These are phyloP conservation scores for Pseudonitzschia pungens DNA, from an alignment of 108 stramenopile genomes.

Conservation along the genomic window DNA sequence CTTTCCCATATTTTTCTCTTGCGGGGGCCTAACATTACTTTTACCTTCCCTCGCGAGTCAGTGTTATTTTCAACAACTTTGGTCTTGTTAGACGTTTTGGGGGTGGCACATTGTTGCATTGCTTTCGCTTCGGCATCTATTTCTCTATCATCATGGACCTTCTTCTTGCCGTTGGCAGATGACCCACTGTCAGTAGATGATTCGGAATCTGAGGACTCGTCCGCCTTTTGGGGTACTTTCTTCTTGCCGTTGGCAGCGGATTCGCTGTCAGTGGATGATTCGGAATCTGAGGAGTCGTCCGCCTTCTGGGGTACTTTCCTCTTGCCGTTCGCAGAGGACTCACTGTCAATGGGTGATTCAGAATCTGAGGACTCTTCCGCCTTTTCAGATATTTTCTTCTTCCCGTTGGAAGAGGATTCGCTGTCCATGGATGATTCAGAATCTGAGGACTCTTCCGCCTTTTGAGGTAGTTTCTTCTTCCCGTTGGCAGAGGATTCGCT, in stretches of 20 bases:
- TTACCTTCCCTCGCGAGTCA: constrained; percentile 52
- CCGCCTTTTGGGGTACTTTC: not conserved
- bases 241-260: not conserved
- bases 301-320: not conserved
- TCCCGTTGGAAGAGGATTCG: too few species aligned
- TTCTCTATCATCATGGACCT: not conserved
- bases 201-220: not conserved
- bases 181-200: too few species aligned
- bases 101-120: not conserved
- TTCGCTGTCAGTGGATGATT: not conserved
- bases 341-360: too few species aligned
- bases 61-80: constrained; percentile 40
- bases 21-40: constrained; percentile 59
- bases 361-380: too few species aligned
- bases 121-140: not conserved
- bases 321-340: too few species aligned
- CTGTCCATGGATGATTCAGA: too few species aligned
- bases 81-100: constrained; percentile 21
- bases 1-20: constrained; percentile 65
- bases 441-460: too few species aligned
- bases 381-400: too few species aligned
- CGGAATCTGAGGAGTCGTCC: not conserved
- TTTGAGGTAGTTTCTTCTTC: too few species aligned
- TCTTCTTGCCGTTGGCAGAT: too few species aligned
- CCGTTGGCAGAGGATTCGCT: too few species aligned